Conservation (phyloP, 2,329 filamentous ascomycete species). For the Cercospora nicotianae region DNA sequence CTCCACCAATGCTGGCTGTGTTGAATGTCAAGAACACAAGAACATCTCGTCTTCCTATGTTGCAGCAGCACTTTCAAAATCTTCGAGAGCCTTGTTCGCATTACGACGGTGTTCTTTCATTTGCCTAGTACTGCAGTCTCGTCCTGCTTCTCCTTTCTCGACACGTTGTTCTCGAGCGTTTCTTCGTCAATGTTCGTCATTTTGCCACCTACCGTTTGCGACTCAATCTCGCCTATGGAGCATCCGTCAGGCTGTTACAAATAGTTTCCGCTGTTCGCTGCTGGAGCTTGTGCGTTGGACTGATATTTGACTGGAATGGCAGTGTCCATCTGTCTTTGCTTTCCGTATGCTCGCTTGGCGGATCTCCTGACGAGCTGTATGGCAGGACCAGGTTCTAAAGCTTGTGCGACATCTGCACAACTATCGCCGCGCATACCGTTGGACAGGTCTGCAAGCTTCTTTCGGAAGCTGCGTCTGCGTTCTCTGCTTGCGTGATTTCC, state of each 20-base stretch:
- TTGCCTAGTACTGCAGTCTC: neutral
- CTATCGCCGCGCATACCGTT: neutral
- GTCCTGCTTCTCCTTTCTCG: neutral
- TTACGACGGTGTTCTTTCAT: neutral
- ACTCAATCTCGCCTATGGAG: neutral
- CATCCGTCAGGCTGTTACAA: neutral
- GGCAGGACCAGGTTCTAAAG: neutral
- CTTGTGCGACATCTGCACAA: neutral
- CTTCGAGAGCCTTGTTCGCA: neutral
- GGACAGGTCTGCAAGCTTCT: neutral
- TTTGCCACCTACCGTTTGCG: neutral
- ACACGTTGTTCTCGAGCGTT: neutral
- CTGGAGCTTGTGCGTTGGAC: neutral
- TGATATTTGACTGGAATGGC: neutral
- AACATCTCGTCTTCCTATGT: no score
- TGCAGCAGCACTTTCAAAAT: neutral
- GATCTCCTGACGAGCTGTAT: neutral
- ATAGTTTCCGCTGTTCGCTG: neutral
- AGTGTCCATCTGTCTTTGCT: neutral
- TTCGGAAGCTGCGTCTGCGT: neutral
- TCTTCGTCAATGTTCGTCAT: neutral
- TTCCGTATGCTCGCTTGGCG: neutral
- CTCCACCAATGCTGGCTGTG: no score
- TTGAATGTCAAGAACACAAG: no score
- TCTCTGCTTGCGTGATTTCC: slow-evolving; percentile 1